Conservation (phyloP, 2,329 filamentous ascomycete species). For the Pyrenochaeta sp. region DNA sequence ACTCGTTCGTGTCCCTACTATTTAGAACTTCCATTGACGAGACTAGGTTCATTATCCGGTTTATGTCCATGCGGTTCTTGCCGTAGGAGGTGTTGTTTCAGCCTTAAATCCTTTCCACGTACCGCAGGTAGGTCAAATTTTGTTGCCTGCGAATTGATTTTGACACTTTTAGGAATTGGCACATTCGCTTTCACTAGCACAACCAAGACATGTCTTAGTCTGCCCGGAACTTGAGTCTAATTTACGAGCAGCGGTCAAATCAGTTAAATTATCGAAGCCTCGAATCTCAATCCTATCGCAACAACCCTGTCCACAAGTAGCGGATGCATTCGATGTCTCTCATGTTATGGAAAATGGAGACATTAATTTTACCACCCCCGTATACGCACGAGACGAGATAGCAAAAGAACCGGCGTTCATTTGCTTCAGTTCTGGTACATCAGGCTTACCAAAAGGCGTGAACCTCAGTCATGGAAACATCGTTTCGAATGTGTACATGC, state of each 20-base stretch:
- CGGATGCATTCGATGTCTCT: not conserved
- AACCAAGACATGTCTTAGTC: too few species aligned
- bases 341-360: not conserved
- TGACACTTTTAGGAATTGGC: not conserved
- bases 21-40: not conserved
- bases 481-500: not conserved
- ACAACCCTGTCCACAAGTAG: too few species aligned
- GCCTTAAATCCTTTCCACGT: not conserved
- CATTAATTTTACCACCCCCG: too few species aligned
- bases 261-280: too few species aligned
- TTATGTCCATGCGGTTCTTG: not conserved
- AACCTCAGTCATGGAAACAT: constrained; percentile 15
- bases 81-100: not conserved
- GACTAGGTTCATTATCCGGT: not conserved
- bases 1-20: not conserved
- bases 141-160: not conserved
- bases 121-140: not conserved
- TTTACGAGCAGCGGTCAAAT: too few species aligned
- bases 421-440: constrained; percentile 29
- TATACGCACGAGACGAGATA: not conserved
- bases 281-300: too few species aligned
- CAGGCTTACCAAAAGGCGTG: constrained; percentile 21
- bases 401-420: not conserved
- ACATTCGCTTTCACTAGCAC: too few species aligned
- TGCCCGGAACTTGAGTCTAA: too few species aligned